Evolutionary conservation across 352 stramenopile genomes (phyloP).

Genomic region (Phytophthora tubulina): DNA sequence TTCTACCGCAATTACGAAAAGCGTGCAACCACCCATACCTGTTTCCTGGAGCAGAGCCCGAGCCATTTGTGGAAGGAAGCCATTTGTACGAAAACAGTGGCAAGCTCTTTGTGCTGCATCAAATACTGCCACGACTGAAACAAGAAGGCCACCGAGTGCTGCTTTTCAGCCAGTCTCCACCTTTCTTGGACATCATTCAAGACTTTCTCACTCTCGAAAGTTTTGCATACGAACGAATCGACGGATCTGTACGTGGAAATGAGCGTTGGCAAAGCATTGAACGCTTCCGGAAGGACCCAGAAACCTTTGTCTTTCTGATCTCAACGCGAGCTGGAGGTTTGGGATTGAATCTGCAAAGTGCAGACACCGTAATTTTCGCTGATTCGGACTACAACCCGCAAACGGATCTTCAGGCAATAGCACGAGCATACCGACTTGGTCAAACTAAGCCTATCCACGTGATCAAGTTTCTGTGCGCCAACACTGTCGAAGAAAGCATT

Average conservation of each 20-base stretch:
- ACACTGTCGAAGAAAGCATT: constrained; percentile 85
- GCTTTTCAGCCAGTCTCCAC: constrained; percentile 83
- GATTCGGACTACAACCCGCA: constrained; percentile 88
- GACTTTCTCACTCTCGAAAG: constrained; percentile 81
- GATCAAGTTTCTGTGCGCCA: constrained; percentile 79
- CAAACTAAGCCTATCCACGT: constrained; percentile 85
- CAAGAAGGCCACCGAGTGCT: constrained; percentile 86
- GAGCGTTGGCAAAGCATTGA: constrained; percentile 87
- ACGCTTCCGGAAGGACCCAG: constrained; percentile 82
- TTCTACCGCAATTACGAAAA: constrained; percentile 95
- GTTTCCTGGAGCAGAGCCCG: constrained; percentile 83
- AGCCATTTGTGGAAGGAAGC: constrained; percentile 76
- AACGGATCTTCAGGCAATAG: constrained; percentile 75
- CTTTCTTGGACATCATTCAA: constrained; percentile 84
- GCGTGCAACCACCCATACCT: constrained; percentile 93
- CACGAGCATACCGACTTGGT: constrained; percentile 73
- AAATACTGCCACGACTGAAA: constrained; percentile 82
- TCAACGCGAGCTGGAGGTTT: constrained; percentile 79
- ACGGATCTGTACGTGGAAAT: constrained; percentile 79
- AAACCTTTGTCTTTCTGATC: constrained; percentile 91
- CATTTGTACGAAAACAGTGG: constrained; percentile 84
- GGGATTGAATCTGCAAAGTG: constrained; percentile 79
- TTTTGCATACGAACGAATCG: constrained; percentile 83
- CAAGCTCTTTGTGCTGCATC: constrained; percentile 88
- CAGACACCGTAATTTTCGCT: constrained; percentile 85